phyloP scores from a whole-genome alignment of 495 filamentous ascomycete genomes.

The Neurospora sp. region DNA sequence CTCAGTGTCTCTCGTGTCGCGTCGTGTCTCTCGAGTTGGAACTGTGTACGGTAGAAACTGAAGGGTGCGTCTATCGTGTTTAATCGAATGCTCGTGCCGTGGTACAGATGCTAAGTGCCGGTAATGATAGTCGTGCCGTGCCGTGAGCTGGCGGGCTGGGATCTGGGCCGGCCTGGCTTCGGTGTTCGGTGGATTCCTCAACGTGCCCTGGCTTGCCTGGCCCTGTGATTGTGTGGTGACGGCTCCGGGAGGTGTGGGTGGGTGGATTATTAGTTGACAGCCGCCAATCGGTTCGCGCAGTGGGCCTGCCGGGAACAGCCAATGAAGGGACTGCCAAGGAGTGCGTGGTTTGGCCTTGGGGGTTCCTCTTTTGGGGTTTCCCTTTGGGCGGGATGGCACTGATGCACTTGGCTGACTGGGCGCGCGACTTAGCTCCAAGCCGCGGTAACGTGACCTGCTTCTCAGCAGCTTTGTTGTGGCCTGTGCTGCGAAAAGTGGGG shows the following conservation, averaged over 20 bases:
- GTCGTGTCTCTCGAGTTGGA: neutral
- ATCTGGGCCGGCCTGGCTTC: neutral
- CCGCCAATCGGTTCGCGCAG: neutral
- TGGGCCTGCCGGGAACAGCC: neutral
- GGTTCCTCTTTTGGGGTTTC: neutral
- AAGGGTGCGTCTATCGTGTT: neutral
- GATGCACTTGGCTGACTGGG: too few species aligned
- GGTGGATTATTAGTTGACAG: neutral
- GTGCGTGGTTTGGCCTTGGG: neutral
- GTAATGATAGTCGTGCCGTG: neutral
- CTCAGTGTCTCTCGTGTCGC: neutral
- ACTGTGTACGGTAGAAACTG: neutral
- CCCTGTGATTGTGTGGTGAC: neutral
- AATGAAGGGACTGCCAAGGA: neutral
- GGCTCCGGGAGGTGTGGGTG: neutral
- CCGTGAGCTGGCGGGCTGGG: neutral
- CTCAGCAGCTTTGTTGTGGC: constrained; percentile 7
- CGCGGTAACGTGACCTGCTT: constrained; percentile 24
- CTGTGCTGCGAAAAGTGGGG: constrained; percentile 17
- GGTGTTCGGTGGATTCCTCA: neutral
- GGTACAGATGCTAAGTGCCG: neutral
- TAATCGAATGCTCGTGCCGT: neutral
- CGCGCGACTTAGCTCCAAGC: neutral
- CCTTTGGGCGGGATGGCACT: neutral
- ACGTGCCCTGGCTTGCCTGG: neutral